phyloP scores from a whole-genome alignment of 768 basidiomycete species.

The Neoboletus brunneissimus region DNA sequence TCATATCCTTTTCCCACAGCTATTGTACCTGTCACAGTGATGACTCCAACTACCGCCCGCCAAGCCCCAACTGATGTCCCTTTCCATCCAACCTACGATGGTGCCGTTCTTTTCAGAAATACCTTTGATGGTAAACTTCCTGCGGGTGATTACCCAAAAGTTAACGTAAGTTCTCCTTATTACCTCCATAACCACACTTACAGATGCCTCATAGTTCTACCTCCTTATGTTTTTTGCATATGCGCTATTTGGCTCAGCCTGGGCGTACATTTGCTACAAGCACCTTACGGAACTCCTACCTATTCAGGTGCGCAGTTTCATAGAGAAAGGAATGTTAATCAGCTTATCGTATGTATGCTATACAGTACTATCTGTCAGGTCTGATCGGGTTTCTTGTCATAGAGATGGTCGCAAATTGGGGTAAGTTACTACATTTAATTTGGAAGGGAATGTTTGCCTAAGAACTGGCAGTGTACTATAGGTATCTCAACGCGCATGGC shows the following conservation, averaged over 20 bases:
- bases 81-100: conserved; percentile 75
- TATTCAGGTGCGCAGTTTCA: conserved; percentile 61
- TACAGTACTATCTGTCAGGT: conserved; percentile 86
- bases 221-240: conserved; percentile 83
- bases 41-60: conserved; percentile 35
- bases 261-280: conserved; percentile 83
- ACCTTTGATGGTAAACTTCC: conserved; percentile 85
- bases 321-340: not conserved
- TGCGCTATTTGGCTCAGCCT: conserved; percentile 57
- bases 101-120: conserved; percentile 82
- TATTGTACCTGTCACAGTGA: conserved; percentile 84
- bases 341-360: conserved; percentile 1
- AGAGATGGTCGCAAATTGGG: conserved; percentile 93
- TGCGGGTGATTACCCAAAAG: conserved; percentile 96
- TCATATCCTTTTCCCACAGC: conserved; percentile 43
- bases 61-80: conserved; percentile 51
- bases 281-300: conserved; percentile 83
- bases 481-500: conserved; percentile 89
- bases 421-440: conserved; percentile 37
- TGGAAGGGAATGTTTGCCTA: conserved; percentile 2
- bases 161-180: conserved; percentile 60
- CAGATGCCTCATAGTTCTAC: conserved; percentile 64
- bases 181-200: not conserved
- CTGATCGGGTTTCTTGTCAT: conserved; percentile 83
- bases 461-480: conserved; percentile 70